Evolutionary conservation across 2,329 filamentous ascomycete species (phyloP), one percentile per base, ranked within the genome.

Genomic region (Didymosphaeria variabile): DNA sequence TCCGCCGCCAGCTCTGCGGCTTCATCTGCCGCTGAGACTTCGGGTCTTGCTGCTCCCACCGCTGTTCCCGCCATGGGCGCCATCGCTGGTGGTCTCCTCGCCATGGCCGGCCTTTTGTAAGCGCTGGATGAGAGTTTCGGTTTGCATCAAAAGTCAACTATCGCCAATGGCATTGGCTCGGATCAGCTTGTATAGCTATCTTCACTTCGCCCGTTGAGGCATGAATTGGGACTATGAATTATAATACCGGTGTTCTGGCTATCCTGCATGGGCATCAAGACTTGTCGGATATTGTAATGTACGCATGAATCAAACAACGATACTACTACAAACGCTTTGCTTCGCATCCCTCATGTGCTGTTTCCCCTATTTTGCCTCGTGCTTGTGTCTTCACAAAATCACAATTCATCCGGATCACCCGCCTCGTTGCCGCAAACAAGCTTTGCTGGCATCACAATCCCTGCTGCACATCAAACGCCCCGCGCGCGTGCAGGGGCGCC

Each of bases 51-150:
- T 42, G 60, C 66, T 40, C 64, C 69, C 26, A 71, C 68, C 51
- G 70, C 64, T 34, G 60, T 75, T 38, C 72, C 74, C 13, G 71
- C 65, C 38, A 70, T 77, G 63, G 76, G 74, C 32, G 74, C 71
- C 51, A 58, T 73, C 21, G 74, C 70, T 59, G 74, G 67, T 65
- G 74, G 73, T 64, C 57, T 76, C 51, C 57, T 76, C 57, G 68
- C 72, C 34, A 44, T 69, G 51, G 75, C 73, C 31, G 72, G 72
- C 63, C 71, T 77, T 44, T 74, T 78, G 71, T 77, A 77, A 65
- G 65, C 45, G 57, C 15, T 46, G 42, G 36, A 44, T 10, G 5
- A 8, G 4, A 6, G 21, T 31, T 19, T 31, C 40, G 2, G 13
- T 2, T 21, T 23, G 6, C n/a, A 23, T 21, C n/a, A 45, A 45